A percentile compares a stretch with the other conserved stretches of the same genome.
These are phyloP conservation scores for Trichosporon ovoides DNA, from an alignment of 1,284 basidiomycete species.

Conservation along the genomic window DNA sequence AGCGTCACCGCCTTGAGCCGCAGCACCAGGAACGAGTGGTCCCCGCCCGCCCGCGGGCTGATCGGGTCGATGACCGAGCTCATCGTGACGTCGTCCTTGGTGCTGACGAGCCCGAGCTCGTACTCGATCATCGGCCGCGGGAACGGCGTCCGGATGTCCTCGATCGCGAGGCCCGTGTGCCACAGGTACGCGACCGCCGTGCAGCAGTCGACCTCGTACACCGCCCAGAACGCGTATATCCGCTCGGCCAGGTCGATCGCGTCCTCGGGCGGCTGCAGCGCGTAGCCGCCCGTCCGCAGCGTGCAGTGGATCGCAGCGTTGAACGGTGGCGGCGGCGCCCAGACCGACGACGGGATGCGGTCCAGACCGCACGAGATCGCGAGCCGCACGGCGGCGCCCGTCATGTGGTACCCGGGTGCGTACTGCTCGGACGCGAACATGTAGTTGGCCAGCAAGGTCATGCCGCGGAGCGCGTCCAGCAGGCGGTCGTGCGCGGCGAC, in stretches of 20 bases:
- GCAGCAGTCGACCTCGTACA: slow-evolving; percentile 33
- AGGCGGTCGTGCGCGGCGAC: slow-evolving; percentile 28
- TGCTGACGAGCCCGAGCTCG: slow-evolving; percentile 23
- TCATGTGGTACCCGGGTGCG: slow-evolving; percentile 26
- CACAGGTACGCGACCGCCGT: slow-evolving; percentile 32
- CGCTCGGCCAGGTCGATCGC: slow-evolving; percentile 29
- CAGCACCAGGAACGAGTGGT: slow-evolving; percentile 22
- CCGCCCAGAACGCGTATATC: slow-evolving; percentile 37
- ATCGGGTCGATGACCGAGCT: slow-evolving; percentile 14
- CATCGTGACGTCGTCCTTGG: slow-evolving; percentile 24
- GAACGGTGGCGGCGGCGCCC: slow-evolving; percentile 17
- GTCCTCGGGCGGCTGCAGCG: slow-evolving; percentile 19
- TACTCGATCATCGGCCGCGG: slow-evolving; percentile 31
- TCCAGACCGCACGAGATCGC: slow-evolving; percentile 30
- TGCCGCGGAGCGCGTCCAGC: slow-evolving; percentile 32
- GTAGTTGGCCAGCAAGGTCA: slow-evolving; percentile 28
- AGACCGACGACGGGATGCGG: slow-evolving; percentile 23
- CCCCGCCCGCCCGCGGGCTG: not conserved
- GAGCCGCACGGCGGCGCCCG: slow-evolving; percentile 24
- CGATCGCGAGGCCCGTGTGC: slow-evolving; percentile 28
- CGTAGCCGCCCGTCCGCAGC: slow-evolving; percentile 22
- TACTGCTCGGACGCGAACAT: slow-evolving; percentile 32
- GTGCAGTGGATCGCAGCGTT: slow-evolving; percentile 24
- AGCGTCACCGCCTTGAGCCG: slow-evolving; percentile 28
- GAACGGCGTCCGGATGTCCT: slow-evolving; percentile 33